Evolutionary conservation across 2,329 filamentous ascomycete genomes (phyloP).

Genomic region (Paracoccidioides lutzii): DNA sequence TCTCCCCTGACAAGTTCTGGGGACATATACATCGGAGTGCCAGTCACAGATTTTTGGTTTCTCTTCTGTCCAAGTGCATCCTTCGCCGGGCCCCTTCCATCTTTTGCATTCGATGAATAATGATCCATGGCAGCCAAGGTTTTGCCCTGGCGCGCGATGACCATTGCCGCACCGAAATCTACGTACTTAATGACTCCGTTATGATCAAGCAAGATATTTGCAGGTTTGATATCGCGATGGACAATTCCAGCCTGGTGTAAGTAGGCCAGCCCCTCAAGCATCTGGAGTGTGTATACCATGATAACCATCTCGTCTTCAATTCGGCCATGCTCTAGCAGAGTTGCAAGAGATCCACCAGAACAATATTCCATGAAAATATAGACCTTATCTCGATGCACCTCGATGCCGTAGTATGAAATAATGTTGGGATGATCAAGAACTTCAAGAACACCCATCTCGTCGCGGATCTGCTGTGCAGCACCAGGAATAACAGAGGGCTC

Average conservation of each 20-base stretch:
- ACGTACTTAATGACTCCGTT: constrained; percentile 99
- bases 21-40: constrained; percentile 99
- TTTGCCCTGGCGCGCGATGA: constrained; percentile 86
- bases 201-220: constrained; percentile 63
- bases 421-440: constrained; percentile 95
- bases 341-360: constrained; percentile 82
- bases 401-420: constrained; percentile 94
- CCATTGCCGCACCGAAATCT: constrained; percentile 93
- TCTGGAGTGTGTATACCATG: constrained; percentile 57
- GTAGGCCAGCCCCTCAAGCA: constrained; percentile 45
- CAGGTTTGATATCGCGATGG: constrained; percentile 51
- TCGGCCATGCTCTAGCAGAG: constrained; percentile 80
- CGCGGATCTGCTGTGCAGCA: constrained; percentile 83
- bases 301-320: constrained; percentile 50
- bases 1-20: constrained; percentile 95
- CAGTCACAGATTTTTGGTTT: constrained; percentile 84
- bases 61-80: constrained; percentile 22
- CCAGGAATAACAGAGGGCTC: constrained; percentile 92
- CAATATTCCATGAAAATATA: constrained; percentile 99
- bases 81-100: constrained; percentile 9
- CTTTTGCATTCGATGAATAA: constrained; percentile 36
- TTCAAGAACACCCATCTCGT: constrained; percentile 94
- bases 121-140: constrained; percentile 59
- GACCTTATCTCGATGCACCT: constrained; percentile 96
- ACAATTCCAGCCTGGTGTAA: constrained; percentile 44